These are phyloP conservation scores for Cymbomonas tetramitiformis DNA, from an alignment of 139 green algal genomes.

Conservation along the genomic window DNA sequence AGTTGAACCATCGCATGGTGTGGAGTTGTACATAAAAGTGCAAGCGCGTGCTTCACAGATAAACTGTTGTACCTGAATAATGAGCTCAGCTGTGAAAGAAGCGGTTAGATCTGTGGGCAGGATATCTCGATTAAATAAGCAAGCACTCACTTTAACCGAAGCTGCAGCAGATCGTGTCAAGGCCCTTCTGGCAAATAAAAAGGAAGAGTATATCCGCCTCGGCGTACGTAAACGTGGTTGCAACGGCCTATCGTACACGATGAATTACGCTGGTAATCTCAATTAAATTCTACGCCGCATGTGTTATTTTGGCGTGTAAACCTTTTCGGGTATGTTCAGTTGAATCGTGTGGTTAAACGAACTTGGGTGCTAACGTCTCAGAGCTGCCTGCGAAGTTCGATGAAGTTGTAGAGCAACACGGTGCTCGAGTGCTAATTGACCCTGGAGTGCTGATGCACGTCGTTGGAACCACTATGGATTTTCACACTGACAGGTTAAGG, in stretches of 20 bases:
- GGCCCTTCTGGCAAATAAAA: constrained; percentile 48
- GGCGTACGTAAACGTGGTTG: constrained; percentile 83
- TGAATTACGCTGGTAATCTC: constrained; percentile 73
- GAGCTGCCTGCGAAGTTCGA: constrained; percentile 93
- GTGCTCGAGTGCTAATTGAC: constrained; percentile 84
- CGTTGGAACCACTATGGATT: constrained; percentile 92
- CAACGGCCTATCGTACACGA: constrained; percentile 89
- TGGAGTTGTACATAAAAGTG: too few relatives aligned
- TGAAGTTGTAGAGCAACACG: constrained; percentile 79
- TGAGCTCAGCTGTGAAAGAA: too few relatives aligned
- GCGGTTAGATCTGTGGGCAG: too few relatives aligned
- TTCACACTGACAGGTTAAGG: constrained; percentile 61
- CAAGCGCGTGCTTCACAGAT: too few relatives aligned
- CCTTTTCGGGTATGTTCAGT: constrained; percentile 28
- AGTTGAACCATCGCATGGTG: too few relatives aligned
- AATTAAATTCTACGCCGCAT: too few relatives aligned
- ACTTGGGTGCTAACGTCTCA: too few relatives aligned
- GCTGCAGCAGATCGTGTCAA: constrained; percentile 56
- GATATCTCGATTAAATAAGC: constrained; percentile 41
- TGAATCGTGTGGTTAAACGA: too few relatives aligned
- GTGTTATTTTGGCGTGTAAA: neutral
- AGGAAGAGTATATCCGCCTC: constrained; percentile 82
- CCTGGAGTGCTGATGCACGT: constrained; percentile 88
- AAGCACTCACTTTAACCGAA: constrained; percentile 73
- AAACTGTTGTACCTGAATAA: too few relatives aligned